Evolutionary conservation across 441 rosid species (phyloP).

Genomic region (Viola pubescens): DNA sequence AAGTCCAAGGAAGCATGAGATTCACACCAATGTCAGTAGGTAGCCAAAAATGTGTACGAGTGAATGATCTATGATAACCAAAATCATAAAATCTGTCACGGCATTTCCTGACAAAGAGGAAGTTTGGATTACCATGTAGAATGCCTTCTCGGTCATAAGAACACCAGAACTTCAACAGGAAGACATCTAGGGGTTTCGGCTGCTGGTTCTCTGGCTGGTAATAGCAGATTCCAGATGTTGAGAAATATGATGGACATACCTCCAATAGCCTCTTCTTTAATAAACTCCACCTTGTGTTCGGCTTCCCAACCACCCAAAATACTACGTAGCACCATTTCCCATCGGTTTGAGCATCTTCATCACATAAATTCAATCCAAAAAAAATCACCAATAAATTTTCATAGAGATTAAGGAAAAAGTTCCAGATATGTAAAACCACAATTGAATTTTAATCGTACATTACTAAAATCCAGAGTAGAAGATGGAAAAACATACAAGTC

Average conservation of each 20-base stretch:
- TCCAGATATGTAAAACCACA: not conserved
- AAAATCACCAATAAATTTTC: not conserved
- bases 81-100: too few relatives aligned
- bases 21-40: too few relatives aligned
- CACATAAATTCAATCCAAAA: conserved; percentile 7
- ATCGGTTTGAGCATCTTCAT: conserved; percentile 51
- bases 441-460: not conserved
- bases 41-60: too few relatives aligned
- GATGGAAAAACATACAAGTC: too few relatives aligned
- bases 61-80: too few relatives aligned
- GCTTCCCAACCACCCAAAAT: conserved; percentile 55
- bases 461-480: not conserved
- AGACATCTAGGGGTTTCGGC: conserved; percentile 35
- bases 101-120: too few relatives aligned
- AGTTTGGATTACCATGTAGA: conserved; percentile 32
- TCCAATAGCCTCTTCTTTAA: conserved; percentile 53
- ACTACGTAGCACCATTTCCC: conserved; percentile 64
- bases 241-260: conserved; percentile 51
- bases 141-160: conserved; percentile 42
- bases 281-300: conserved; percentile 44
- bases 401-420: not conserved
- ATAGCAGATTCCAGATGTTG: conserved; percentile 39
- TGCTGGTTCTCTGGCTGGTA: conserved; percentile 32
- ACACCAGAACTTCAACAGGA: conserved; percentile 66
- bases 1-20: too few relatives aligned